Evolutionary conservation across 805 yeast genomes (phyloP), one percentile per base, ranked within the genome.

Genomic region (Ogataea methanolica): DNA sequence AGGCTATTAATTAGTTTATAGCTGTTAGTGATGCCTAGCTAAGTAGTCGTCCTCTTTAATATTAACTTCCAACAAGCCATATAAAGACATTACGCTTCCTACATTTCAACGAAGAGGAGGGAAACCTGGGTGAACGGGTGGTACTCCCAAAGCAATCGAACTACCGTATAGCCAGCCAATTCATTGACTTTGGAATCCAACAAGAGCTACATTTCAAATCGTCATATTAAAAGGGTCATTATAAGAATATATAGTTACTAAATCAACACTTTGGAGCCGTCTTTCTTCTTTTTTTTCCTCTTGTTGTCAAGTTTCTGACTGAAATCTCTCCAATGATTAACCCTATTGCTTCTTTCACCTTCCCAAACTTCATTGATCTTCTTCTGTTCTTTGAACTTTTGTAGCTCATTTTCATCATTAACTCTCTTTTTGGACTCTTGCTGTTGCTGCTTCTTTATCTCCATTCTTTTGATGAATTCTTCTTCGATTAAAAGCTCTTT

Each of bases 321-420:
- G 58, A 75, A 83, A 8, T 57, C 60, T 45, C 88, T 63, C 90
- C 90, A 84, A 56, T 71, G 79, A 7, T 64, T 60, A 6, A 84
- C 87, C 35, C 90, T 63, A 11, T 60, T 61, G 39, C 80, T 88
- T 42, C 88, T 52, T 14, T 72, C 72, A 44, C 74, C 78, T 53
- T 83, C 89, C 90, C 90, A 84, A 36, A 72, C 75, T 54, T 72
- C 60, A 41, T 76, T 66, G 37, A 59, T 49, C 42, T 68, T 61
- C 45, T 63, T 62, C 39, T 67, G 60, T 12, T 66, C 63, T 47
- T 68, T 67, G 15, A 62, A 63, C 17, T 49, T 48, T 17, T 49
- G 50, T 14, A 36, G 39, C 31, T 67, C 70, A n/a, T 60, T 58
- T 46, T 67, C 63, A 23, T 69, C 62, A 34, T 59, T 57, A 49